A percentile compares a stretch with the other conserved stretches of the same genome.
phyloP scores from a whole-genome alignment of 331 rosid species.

The Rhamnella rubrinervis region DNA sequence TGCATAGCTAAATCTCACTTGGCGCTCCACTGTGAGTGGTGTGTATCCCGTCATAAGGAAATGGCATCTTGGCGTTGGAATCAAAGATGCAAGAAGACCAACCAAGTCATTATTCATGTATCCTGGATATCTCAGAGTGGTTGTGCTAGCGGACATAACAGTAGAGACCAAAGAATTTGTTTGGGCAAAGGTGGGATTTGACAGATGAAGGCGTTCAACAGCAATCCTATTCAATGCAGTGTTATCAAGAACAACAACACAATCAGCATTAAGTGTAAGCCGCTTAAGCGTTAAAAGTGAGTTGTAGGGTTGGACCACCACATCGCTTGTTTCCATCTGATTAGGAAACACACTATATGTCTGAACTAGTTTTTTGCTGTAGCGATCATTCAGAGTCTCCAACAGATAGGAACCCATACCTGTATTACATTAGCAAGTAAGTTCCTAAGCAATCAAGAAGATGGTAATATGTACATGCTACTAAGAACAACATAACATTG shows the following conservation, averaged over 20 bases:
- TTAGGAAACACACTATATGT: constrained; percentile 98
- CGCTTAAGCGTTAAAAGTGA: constrained; percentile 96
- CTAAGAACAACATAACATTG: background rate
- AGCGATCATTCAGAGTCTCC: constrained; percentile 96
- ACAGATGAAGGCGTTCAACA: constrained; percentile 95
- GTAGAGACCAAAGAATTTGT: constrained; percentile 97
- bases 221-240: constrained; percentile 96
- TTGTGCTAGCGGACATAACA: constrained; percentile 98
- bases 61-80: constrained; percentile 98
- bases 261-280: constrained; percentile 91
- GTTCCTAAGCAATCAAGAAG: constrained; percentile 4
- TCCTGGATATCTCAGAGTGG: constrained; percentile 96
- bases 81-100: constrained; percentile 95
- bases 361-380: constrained; percentile 97
- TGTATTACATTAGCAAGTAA: constrained; percentile 33
- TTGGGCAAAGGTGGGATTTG: constrained; percentile 94
- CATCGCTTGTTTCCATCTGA: constrained; percentile 99
- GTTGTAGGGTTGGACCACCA: constrained; percentile 98
- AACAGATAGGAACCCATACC: constrained; percentile 97
- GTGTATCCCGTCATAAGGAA: constrained; percentile 99
- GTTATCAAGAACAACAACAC: constrained; percentile 98
- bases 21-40: constrained; percentile 95
- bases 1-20: constrained; percentile 46
- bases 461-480: background rate
- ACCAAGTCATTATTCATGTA: constrained; percentile 99